Base-by-base conservation (phyloP, 768 basidiomycete species). In the Leucosporidium scottii region DNA sequence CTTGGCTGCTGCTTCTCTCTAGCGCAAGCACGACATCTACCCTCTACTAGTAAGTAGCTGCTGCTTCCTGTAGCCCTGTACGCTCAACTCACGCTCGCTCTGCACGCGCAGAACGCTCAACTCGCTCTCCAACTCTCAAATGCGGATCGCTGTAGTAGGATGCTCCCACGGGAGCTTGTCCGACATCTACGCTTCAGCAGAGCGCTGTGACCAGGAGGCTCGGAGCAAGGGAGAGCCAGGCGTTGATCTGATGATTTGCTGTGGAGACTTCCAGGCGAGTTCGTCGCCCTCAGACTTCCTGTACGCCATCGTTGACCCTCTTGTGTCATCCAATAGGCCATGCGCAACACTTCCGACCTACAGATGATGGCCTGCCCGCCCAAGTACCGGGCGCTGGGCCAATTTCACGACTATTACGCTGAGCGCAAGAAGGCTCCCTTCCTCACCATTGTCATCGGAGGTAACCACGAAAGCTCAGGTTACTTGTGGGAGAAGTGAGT, bases 401-500 rank as follows among this genome's bases (percentile, higher is more conserved):
- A 86, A 54, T 99, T 98, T 76, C 82, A 90, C 80, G 74, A 80
- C 74, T 99, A 98, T 78, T 97, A 99, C 75, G 86, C 85, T 1
- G 91, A 91, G 1, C 82, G 88, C 75, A 86, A 82, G 75, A 79
- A 72, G n/a, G 93, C 94, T 3, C 92, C 93, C 0, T 78, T 94
- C 6, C 79, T 94, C 77, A 99, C 96, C 0, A 81, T 99, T 18
- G 86, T 98, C 59, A 96, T 98, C 75, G 96, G 96, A 21, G 96
- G 96, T 13, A 98, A 98, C 76, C 96, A 98, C 77, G 96, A 98
- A 79, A 91, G 91, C 2, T 93, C 90, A 27, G 96, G 93, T 73
- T 96, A 97, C 76, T 82, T 98, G 80, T 93, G 91, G 88, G 96
- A 99, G 78, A 79, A 96, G 90, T 91, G 75, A 78, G 89, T 80